phyloP scores from a whole-genome alignment of 2,329 filamentous ascomycete genomes.

The Penicillium rolfsii region DNA sequence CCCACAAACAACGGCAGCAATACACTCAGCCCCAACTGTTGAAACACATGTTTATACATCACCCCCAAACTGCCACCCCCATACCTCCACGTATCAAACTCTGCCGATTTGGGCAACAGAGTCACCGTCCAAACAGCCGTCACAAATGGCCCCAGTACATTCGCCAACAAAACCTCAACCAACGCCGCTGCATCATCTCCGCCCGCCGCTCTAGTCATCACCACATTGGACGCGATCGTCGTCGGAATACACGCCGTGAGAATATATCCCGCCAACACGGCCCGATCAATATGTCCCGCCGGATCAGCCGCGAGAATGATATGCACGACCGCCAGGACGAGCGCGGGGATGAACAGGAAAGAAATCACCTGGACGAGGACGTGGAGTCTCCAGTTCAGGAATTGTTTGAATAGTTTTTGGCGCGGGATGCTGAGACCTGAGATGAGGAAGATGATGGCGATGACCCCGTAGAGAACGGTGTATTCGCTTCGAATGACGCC shows the following conservation, averaged over 20 bases:
- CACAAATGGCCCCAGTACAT: conserved; percentile 69
- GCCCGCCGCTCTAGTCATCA: conserved; percentile 71
- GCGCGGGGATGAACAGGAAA: conserved; percentile 66
- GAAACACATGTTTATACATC: conserved; percentile 69
- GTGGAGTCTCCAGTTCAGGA: conserved; percentile 69
- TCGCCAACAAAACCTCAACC: conserved; percentile 71
- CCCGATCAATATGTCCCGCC: conserved; percentile 59
- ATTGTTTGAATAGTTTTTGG: conserved; percentile 62
- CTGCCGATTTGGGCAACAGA: conserved; percentile 51
- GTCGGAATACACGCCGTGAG: conserved; percentile 71
- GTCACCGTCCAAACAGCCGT: conserved; percentile 65
- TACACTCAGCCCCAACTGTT: conserved; percentile 69
- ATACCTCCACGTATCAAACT: conserved; percentile 46
- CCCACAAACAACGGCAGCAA: conserved; percentile 66
- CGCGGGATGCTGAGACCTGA: conserved; percentile 71
- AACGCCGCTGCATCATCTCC: conserved; percentile 68
- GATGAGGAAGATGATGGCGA: conserved; percentile 71
- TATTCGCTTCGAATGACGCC: conserved; percentile 44
- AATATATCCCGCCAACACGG: conserved; percentile 69
- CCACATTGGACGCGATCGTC: conserved; percentile 72
- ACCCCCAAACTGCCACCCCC: conserved; percentile 58
- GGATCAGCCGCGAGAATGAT: conserved; percentile 53
- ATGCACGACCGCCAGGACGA: conserved; percentile 62
- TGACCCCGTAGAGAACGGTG: conserved; percentile 66
- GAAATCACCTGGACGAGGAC: conserved; percentile 68